Evolutionary conservation across 129 eudicot genomes (phyloP).

Genomic region (Tagetes erecta): DNA sequence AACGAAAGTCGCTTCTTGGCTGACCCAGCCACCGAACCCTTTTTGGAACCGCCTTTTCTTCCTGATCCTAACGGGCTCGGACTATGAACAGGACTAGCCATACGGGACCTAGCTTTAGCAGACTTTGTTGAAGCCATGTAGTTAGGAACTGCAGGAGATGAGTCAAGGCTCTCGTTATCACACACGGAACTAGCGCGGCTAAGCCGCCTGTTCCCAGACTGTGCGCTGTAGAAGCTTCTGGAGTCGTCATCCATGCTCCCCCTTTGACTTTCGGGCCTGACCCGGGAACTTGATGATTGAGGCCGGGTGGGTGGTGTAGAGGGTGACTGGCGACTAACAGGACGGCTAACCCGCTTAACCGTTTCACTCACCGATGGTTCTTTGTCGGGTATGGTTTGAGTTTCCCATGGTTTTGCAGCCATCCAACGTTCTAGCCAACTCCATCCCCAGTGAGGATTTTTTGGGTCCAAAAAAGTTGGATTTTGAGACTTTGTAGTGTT

Average conservation of each 20-base stretch:
- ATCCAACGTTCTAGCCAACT: slow-evolving; percentile 99
- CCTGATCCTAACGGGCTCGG: slow-evolving; percentile 61
- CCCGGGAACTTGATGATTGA: slow-evolving; percentile 39
- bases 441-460: slow-evolving; percentile 98
- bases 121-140: slow-evolving; percentile 86
- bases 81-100: slow-evolving; percentile 43
- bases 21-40: slow-evolving; percentile 39
- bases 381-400: slow-evolving; percentile 44
- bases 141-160: slow-evolving; percentile 61
- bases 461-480: slow-evolving; percentile 82
- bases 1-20: slow-evolving; percentile 90
- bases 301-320: slow-evolving; percentile 60
- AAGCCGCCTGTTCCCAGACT: slow-evolving; percentile 65
- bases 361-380: slow-evolving; percentile 42
- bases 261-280: slow-evolving; percentile 57
- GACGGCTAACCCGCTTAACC: slow-evolving; percentile 47
- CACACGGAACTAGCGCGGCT: slow-evolving; percentile 68
- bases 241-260: slow-evolving; percentile 71
- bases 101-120: slow-evolving; percentile 59
- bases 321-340: slow-evolving; percentile 73
- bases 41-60: slow-evolving; percentile 48
- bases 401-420: slow-evolving; percentile 93
- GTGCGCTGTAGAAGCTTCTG: slow-evolving; percentile 60
- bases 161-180: slow-evolving; percentile 79
- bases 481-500: slow-evolving; percentile 54